Evolutionary conservation across 495 filamentous ascomycete species (phyloP).

Genomic region (Mytilinidion resinicola): DNA sequence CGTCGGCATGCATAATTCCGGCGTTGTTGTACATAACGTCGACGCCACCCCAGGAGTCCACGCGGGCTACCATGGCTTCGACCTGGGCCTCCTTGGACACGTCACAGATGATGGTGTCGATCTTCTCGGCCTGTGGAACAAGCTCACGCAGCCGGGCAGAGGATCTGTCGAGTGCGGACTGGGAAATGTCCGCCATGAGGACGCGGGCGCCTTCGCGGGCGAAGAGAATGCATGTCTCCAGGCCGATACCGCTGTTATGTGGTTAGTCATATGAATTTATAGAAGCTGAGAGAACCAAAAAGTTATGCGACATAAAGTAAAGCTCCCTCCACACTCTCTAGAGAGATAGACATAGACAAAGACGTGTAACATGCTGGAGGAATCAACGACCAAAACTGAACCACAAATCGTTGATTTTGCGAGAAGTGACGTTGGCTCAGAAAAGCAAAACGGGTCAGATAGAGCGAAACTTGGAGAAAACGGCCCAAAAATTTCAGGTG

Average conservation of each 20-base stretch:
- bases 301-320: no score
- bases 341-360: background rate
- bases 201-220: slow-evolving; percentile 83
- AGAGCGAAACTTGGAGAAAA: no score
- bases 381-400: no score
- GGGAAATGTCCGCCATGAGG: slow-evolving; percentile 78
- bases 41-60: slow-evolving; percentile 83
- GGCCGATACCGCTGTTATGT: slow-evolving; percentile 73
- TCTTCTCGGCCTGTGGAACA: slow-evolving; percentile 52
- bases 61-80: slow-evolving; percentile 57
- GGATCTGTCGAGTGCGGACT: slow-evolving; percentile 62
- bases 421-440: no score
- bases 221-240: slow-evolving; percentile 91
- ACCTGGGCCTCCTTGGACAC: slow-evolving; percentile 70
- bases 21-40: slow-evolving; percentile 99
- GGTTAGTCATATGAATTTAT: slow-evolving; percentile 8
- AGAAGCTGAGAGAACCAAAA: background rate
- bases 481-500: no score
- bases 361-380: no score
- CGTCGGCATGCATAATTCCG: slow-evolving; percentile 90
- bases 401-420: no score
- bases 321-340: no score
- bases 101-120: slow-evolving; percentile 59
- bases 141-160: slow-evolving; percentile 63
- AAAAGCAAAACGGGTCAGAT: no score